These are phyloP conservation scores for Dioszegia aurantiaca DNA, from an alignment of 768 basidiomycete genomes.

Conservation along the genomic window DNA sequence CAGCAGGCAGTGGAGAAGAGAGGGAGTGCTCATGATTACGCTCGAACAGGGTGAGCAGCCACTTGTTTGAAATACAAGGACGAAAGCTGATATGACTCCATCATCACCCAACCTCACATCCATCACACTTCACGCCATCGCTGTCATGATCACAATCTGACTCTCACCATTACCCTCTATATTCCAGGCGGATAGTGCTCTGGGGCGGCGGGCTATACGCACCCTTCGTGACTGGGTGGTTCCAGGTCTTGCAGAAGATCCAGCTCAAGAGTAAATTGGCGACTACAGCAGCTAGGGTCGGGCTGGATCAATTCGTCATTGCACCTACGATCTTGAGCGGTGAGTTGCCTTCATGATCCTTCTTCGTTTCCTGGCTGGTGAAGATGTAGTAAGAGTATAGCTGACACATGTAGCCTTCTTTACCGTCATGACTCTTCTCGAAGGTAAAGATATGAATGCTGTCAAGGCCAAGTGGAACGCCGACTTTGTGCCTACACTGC, in stretches of 20 bases:
- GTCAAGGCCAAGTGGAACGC: constrained; percentile 58
- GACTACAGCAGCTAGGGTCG: constrained; percentile 57
- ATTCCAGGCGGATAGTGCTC: constrained; percentile 43
- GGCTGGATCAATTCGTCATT: constrained; percentile 73
- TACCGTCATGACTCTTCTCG: constrained; percentile 72
- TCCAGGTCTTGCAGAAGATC: constrained; percentile 66
- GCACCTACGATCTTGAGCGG: constrained; percentile 59
- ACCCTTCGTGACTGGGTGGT: constrained; percentile 79
- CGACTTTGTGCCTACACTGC: constrained; percentile 18
- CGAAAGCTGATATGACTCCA: too few relatives aligned
- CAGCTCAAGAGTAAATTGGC: constrained; percentile 57
- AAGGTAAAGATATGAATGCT: constrained; percentile 64
- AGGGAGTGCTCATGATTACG: constrained; percentile 67
- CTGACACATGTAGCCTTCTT: constrained; percentile 57
- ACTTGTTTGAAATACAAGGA: background rate
- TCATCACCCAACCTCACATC: too few relatives aligned
- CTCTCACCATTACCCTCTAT: constrained; percentile 4
- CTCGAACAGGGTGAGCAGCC: constrained; percentile 44
- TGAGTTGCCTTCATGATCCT: background rate
- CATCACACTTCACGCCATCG: too few relatives aligned
- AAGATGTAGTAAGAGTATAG: background rate
- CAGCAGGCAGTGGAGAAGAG: constrained; percentile 77
- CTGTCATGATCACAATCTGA: too few relatives aligned
- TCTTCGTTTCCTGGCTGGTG: background rate
- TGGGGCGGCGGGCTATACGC: constrained; percentile 80